A percentile compares a stretch with the other conserved stretches of the same genome.
These are phyloP conservation scores for Aspergillus texensis DNA, from an alignment of 2,329 filamentous ascomycete genomes.

Conservation along the genomic window DNA sequence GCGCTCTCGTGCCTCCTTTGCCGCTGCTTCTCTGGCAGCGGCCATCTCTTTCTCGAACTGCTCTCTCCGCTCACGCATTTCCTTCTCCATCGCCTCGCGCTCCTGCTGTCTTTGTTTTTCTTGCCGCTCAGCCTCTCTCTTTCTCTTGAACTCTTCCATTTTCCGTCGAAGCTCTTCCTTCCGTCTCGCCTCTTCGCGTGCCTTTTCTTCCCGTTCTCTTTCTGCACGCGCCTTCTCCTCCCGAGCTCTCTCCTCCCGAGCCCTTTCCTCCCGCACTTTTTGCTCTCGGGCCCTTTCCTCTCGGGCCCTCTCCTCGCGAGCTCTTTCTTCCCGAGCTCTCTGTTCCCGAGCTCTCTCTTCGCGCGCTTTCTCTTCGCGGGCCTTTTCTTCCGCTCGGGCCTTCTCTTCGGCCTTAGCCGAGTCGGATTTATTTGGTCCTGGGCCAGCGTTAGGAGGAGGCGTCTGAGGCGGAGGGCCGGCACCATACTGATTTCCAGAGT, in stretches of 20 bases:
- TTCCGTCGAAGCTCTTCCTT: slow-evolving; percentile 42
- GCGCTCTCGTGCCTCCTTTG: slow-evolving; percentile 27
- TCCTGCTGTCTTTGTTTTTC: slow-evolving; percentile 44
- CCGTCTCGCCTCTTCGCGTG: slow-evolving; percentile 35
- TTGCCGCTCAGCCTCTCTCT: slow-evolving; percentile 39
- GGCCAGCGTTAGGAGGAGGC: slow-evolving; percentile 24
- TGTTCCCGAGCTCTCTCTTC: background rate
- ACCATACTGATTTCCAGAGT: slow-evolving; percentile 39
- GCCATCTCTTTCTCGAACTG: slow-evolving; percentile 43
- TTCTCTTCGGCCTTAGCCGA: slow-evolving; percentile 22
- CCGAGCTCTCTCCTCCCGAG: background rate
- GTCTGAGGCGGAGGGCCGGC: slow-evolving; percentile 31
- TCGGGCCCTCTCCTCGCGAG: background rate
- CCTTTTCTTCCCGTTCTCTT: slow-evolving; percentile 22
- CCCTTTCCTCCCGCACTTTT: background rate
- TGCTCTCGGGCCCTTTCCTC: background rate
- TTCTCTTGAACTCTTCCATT: slow-evolving; percentile 42
- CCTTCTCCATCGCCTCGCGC: slow-evolving; percentile 44
- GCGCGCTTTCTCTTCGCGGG: background rate
- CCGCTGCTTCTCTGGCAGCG: slow-evolving; percentile 30
- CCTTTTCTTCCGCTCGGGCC: slow-evolving; percentile 17
- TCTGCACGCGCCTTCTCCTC: background rate
- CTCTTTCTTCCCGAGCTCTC: background rate
- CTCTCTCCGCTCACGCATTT: slow-evolving; percentile 43
- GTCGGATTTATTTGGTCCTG: slow-evolving; percentile 18